Conservation (phyloP, 2,329 filamentous ascomycete genomes). For the Teratosphaeria viscida region DNA sequence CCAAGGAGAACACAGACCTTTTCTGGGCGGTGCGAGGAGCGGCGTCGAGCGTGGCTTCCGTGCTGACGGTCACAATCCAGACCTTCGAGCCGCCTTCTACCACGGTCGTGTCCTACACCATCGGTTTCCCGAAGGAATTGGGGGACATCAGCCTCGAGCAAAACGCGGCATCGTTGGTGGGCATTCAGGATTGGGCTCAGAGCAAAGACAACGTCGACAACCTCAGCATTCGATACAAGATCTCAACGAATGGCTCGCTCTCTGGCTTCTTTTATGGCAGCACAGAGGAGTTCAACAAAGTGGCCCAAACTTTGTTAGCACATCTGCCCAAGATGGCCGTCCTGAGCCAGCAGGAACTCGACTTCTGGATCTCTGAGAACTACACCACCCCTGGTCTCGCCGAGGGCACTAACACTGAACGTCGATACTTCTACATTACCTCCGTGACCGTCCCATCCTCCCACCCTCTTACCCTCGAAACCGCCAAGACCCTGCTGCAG, state of each 20-base stretch:
- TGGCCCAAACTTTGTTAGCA: not conserved
- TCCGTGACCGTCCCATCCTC: not conserved
- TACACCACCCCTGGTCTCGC: not conserved
- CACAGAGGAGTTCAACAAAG: not conserved
- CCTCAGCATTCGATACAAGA: not conserved
- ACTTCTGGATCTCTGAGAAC: not conserved
- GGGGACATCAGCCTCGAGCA: not conserved
- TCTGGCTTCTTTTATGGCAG: not conserved
- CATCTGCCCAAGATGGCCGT: not conserved
- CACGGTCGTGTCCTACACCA: not conserved
- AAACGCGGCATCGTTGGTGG: not conserved
- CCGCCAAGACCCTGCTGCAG: not conserved
- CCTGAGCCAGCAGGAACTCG: not conserved
- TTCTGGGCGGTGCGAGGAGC: constrained; percentile 41
- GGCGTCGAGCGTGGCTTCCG: not conserved
- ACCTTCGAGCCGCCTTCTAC: not conserved
- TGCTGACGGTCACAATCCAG: not conserved
- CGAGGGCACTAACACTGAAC: not conserved
- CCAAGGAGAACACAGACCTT: constrained; percentile 36
- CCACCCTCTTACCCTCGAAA: not conserved
- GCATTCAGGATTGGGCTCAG: not conserved
- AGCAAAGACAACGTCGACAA: not conserved
- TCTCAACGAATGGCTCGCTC: not conserved
- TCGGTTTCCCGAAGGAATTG: not conserved
- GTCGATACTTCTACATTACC: not conserved